Evolutionary conservation across 2,329 filamentous ascomycete genomes (phyloP), one percentile per base, ranked within the genome.

Genomic region (Rutstroemia sp.): DNA sequence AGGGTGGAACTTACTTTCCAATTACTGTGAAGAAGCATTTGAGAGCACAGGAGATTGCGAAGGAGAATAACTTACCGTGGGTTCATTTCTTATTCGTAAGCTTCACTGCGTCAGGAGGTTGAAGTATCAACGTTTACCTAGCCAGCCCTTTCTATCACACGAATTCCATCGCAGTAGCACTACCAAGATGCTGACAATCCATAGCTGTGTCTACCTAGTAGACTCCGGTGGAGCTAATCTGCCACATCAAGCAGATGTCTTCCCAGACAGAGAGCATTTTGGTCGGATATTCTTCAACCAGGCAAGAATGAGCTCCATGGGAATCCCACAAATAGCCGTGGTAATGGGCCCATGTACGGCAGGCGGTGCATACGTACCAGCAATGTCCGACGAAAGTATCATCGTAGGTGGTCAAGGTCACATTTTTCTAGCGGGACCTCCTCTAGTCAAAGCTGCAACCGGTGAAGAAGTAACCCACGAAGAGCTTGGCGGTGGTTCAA

Each of bases 311-410:
- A 94, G 88, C 64, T 81, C 87, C 2, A 75, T 86, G 63, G 90
- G 91, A 4, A 95, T 97, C 60, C 92, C 92, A 1, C 92, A 97
- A 69, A 88, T 99, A 64, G 86, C 90, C 9, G 90, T 96, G 2
- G 92, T 99, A 48, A 96, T 99, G 92, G 92, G 92, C 0, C 89
- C 92, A 45, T 99, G 94, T 74, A 99, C 94, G 0, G 92, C 92
- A 1, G 92, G 92, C 51, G 92, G 92, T 49, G 92, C 92, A 23
- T 97, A 99, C 70, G 92, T 97, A 10, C 92, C 92, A 10, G 90
- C 90, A 66, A 97, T 99, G 92, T 92, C 88, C 59, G 94, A 97
- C 70, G 94, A 97, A 78, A 91, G 85, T 69, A 96, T 99, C 72
- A 97, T 99, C 62, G 94, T 97, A 41, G 85, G 90, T 68, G 87